A percentile compares a stretch with the other conserved stretches of the same genome.
Conservation (phyloP, 768 basidiomycete genomes). For the Xerocomellus intermedius region DNA sequence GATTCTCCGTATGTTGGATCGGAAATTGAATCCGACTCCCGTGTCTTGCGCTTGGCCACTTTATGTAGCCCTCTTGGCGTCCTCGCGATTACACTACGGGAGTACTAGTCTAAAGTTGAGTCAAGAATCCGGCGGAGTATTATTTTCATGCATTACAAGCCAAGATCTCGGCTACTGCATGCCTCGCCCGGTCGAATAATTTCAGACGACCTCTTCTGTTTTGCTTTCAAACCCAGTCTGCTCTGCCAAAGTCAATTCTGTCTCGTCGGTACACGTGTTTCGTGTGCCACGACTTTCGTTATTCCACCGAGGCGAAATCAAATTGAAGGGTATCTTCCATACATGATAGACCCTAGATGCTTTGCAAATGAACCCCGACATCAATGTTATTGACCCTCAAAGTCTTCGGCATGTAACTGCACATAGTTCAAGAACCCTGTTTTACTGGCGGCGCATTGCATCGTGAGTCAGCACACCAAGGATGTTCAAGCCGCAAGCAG, state of each 20-base stretch:
- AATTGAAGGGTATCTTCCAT: neutral
- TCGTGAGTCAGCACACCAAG: neutral
- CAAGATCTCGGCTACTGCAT: neutral
- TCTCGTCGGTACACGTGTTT: neutral
- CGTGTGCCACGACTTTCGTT: neutral
- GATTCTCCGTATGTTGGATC: conserved; percentile 2
- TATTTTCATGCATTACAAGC: neutral
- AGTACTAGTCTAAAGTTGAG: neutral
- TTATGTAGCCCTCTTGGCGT: neutral
- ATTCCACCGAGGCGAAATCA: neutral
- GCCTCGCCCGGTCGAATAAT: neutral
- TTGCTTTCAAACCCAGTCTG: neutral
- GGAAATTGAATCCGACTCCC: conserved; percentile 8
- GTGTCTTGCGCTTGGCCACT: neutral
- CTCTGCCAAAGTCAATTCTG: neutral
- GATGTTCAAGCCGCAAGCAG: neutral
- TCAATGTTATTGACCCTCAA: conserved; percentile 16
- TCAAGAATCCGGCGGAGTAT: neutral
- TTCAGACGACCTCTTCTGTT: conserved; percentile 2
- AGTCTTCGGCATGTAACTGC: conserved; percentile 39
- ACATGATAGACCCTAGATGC: neutral
- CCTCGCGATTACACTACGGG: neutral
- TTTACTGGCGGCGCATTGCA: conserved; percentile 20
- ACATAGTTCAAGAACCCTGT: conserved; percentile 40
- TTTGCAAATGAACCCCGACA: neutral